Evolutionary conservation across 192 early-diverging fungal species (phyloP).

Genomic region (Gaertneriomyces semiglobifer): DNA sequence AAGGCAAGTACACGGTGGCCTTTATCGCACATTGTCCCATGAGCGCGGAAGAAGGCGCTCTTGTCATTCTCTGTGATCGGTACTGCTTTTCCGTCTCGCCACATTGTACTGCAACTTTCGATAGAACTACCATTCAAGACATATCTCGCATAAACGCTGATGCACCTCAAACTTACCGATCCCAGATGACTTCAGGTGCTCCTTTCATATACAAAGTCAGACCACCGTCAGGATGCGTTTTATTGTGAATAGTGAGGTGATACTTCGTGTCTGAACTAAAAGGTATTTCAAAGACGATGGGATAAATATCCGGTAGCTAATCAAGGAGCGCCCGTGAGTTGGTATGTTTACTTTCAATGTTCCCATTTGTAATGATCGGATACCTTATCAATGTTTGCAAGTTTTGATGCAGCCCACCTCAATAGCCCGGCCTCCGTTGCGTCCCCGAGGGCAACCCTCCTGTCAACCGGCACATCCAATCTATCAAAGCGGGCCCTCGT

Average conservation of each 20-base stretch:
- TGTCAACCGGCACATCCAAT: slow-evolving; percentile 12
- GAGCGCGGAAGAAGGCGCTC: slow-evolving; percentile 53
- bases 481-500: slow-evolving; percentile 41
- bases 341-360: too few species aligned
- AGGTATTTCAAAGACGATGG: slow-evolving; percentile 82
- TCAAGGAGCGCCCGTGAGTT: not conserved
- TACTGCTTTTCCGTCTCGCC: slow-evolving; percentile 43
- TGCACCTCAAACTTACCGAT: slow-evolving; percentile 17
- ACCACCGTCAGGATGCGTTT: slow-evolving; percentile 62
- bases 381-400: slow-evolving; percentile 69
- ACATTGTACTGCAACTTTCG: slow-evolving; percentile 65
- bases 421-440: slow-evolving; percentile 83
- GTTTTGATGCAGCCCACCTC: slow-evolving; percentile 62
- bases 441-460: slow-evolving; percentile 62
- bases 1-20: slow-evolving; percentile 86
- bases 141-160: too few species aligned
- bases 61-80: slow-evolving; percentile 61
- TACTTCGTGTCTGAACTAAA: slow-evolving; percentile 92
- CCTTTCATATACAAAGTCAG: slow-evolving; percentile 81
- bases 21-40: slow-evolving; percentile 73
- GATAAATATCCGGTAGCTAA: slow-evolving; percentile 14
- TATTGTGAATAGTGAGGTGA: slow-evolving; percentile 82
- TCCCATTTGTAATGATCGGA: too few species aligned
- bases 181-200: slow-evolving; percentile 86
- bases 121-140: too few species aligned